Evolutionary conservation across 202 grass and related monocot genomes (phyloP).

Genomic region (Schoenoplectus tabernaemontani): DNA sequence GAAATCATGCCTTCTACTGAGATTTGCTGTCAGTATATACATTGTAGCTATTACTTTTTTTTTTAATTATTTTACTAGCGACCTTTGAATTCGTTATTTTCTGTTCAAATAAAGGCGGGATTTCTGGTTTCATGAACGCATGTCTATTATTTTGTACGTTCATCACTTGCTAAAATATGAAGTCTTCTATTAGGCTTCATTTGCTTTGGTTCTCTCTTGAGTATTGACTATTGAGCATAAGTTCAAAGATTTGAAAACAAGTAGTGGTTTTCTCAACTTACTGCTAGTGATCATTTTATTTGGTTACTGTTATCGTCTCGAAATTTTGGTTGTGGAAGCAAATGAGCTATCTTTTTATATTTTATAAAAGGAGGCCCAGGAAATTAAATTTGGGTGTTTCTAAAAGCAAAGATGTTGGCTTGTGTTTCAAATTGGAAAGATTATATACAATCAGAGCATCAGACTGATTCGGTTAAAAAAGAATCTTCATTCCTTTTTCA

Average conservation of each 20-base stretch:
- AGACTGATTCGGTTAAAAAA: neutral
- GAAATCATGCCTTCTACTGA: slow-evolving; percentile 87
- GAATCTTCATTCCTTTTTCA: neutral
- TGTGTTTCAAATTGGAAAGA: neutral
- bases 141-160: neutral
- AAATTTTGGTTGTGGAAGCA: neutral
- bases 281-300: neutral
- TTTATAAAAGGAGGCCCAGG: neutral
- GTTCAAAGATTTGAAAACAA: neutral
- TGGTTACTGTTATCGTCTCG: neutral
- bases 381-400: neutral
- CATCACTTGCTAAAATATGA: neutral
- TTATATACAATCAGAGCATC: neutral
- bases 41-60: neutral
- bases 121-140: neutral
- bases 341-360: neutral
- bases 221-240: too few relatives aligned
- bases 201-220: too few relatives aligned
- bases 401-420: slow-evolving; percentile 2
- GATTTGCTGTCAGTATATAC: slow-evolving; percentile 55
- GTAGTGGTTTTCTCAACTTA: neutral
- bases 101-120: neutral
- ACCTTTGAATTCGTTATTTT: neutral
- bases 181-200: too few relatives aligned
- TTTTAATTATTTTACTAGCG: neutral